Percentiles rank a stretch among this genome's conserved stretches.
Conservation (phyloP, 768 basidiomycete species). For the Pulveroboletus ravenelii region DNA sequence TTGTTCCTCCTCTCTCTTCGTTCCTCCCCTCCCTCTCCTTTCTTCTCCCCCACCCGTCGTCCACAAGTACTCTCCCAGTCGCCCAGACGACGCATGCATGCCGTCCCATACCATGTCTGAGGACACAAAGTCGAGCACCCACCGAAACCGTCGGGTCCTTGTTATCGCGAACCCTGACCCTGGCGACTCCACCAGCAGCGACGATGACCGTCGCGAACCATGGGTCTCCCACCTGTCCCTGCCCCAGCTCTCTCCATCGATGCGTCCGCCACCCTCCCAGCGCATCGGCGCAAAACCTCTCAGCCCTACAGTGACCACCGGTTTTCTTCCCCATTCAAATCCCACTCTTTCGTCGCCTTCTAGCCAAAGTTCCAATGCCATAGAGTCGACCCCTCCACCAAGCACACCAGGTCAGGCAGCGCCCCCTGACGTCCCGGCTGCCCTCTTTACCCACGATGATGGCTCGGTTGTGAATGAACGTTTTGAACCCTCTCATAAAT, state of each 20-base stretch:
- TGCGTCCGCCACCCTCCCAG: conserved; percentile 16
- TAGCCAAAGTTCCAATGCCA: conserved; percentile 55
- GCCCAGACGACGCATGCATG: conserved; percentile 31
- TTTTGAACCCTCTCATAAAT: conserved; percentile 24
- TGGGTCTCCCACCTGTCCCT: conserved; percentile 24
- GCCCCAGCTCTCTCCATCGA: conserved; percentile 25
- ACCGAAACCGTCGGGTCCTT: conserved; percentile 40
- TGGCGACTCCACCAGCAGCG: conserved; percentile 39
- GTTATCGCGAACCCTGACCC: conserved; percentile 61
- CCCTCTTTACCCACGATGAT: conserved; percentile 36
- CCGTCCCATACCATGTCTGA: conserved; percentile 51
- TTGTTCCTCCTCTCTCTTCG: neutral
- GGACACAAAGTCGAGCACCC: conserved; percentile 41
- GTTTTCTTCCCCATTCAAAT: conserved; percentile 40
- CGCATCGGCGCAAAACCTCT: conserved; percentile 17
- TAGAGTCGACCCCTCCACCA: conserved; percentile 69
- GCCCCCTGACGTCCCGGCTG: conserved; percentile 38
- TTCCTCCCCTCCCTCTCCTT: neutral
- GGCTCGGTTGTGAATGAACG: conserved; percentile 31
- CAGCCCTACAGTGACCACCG: conserved; percentile 34
- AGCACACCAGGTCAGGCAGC: conserved; percentile 53
- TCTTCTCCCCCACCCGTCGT: neutral
- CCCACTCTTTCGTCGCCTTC: conserved; percentile 68
- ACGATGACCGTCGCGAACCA: conserved; percentile 30
- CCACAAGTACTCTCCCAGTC: conserved; percentile 2